A percentile compares a stretch with the other conserved stretches of the same genome.
Evolutionary conservation across 257 asterid genomes (phyloP).

Genomic region (Forsythia viridissima): DNA sequence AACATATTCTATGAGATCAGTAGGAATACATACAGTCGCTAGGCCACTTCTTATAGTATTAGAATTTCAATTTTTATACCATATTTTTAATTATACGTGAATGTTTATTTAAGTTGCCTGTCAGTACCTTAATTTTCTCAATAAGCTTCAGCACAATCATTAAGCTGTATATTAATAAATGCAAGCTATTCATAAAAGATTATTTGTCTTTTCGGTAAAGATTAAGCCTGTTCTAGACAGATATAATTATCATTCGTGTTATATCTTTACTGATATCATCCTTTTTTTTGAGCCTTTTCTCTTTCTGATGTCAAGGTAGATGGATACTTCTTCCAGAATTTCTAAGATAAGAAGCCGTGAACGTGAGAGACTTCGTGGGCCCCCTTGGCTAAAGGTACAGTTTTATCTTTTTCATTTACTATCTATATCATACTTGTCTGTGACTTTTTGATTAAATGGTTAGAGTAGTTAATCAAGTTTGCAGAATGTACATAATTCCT

Average conservation of each 20-base stretch:
- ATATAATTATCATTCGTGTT: slow-evolving; percentile 13
- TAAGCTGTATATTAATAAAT: background rate
- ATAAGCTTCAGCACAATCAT: slow-evolving; percentile 11
- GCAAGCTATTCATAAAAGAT: slow-evolving; percentile 4
- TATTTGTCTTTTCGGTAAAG: slow-evolving; percentile 13
- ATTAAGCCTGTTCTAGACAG: slow-evolving; percentile 14
- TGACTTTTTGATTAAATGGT: slow-evolving; percentile 6
- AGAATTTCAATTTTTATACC: background rate
- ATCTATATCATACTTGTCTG: background rate
- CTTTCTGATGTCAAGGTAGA: slow-evolving; percentile 80
- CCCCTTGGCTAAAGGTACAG: slow-evolving; percentile 96
- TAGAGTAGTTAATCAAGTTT: slow-evolving; percentile 1
- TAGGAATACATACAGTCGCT: slow-evolving; percentile 8
- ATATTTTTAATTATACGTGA: background rate
- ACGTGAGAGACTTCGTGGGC: slow-evolving; percentile 93
- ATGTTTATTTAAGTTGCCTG: slow-evolving; percentile 1
- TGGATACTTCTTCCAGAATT: slow-evolving; percentile 94
- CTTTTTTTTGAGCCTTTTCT: slow-evolving; percentile 30
- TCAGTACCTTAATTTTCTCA: slow-evolving; percentile 9
- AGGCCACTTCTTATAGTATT: slow-evolving; percentile 7
- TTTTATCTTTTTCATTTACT: slow-evolving; percentile 24
- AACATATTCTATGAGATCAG: slow-evolving; percentile 14
- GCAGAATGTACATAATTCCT: background rate
- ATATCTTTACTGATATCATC: slow-evolving; percentile 12
- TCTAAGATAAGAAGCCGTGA: slow-evolving; percentile 91